These are phyloP conservation scores for Yamadazyma mexicana DNA, from an alignment of 1,139 yeast species.

Conservation along the genomic window DNA sequence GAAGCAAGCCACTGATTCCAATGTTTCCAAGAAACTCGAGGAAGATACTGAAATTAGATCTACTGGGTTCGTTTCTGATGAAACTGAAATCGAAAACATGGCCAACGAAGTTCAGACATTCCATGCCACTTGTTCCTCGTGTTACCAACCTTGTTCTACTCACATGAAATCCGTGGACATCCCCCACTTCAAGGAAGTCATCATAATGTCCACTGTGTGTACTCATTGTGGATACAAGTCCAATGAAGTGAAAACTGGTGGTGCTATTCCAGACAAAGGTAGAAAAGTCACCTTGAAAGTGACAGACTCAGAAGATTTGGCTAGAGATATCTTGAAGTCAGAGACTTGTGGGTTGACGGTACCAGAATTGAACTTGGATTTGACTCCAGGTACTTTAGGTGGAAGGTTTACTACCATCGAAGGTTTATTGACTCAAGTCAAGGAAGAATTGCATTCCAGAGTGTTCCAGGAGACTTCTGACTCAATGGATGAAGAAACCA, in stretches of 20 bases:
- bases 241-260: constrained; percentile 98
- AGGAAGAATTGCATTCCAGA: constrained; percentile 82
- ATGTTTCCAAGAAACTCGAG: constrained; percentile 24
- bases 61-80: constrained; percentile 62
- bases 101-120: constrained; percentile 91
- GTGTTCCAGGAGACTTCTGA: constrained; percentile 88
- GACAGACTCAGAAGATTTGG: constrained; percentile 90
- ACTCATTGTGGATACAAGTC: constrained; percentile 93
- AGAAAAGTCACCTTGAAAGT: constrained; percentile 70
- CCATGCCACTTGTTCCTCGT: constrained; percentile 88
- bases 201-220: constrained; percentile 94
- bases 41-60: constrained; percentile 32
- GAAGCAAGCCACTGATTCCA: constrained; percentile 36
- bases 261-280: constrained; percentile 89
- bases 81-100: constrained; percentile 80
- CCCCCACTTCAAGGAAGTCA: constrained; percentile 97
- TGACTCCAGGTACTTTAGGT: constrained; percentile 95
- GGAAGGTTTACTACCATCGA: constrained; percentile 97
- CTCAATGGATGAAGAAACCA: constrained; percentile 81
- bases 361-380: constrained; percentile 88
- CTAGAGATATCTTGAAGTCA: constrained; percentile 90
- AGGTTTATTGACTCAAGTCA: constrained; percentile 86
- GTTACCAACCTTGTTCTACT: constrained; percentile 79
- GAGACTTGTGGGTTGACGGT: constrained; percentile 86
- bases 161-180: constrained; percentile 96